Conservation (phyloP, 352 stramenopile species). For the Pelagophyceae sp. region DNA sequence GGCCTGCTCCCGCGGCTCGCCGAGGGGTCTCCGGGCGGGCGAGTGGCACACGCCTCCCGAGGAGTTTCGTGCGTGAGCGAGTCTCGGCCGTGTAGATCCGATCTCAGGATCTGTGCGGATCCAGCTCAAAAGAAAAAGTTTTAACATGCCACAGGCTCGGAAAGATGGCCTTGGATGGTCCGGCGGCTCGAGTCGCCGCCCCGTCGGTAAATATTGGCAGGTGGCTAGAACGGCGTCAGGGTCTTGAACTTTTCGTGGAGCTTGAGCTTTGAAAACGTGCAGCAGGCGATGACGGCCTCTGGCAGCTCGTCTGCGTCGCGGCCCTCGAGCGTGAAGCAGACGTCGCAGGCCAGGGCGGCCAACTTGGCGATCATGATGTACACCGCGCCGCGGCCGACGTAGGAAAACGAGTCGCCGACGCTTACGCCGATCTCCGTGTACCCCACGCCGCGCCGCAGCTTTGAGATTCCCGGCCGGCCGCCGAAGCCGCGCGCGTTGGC, state of each 20-base stretch:
- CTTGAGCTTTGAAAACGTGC: neutral
- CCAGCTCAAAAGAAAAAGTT: too few species aligned
- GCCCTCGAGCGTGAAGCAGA: constrained; percentile 17
- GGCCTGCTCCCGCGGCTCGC: too few species aligned
- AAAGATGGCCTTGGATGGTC: too few species aligned
- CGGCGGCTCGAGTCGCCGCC: too few species aligned
- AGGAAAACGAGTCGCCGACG: constrained; percentile 19
- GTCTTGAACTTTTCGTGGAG: neutral
- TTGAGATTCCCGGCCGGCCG: neutral
- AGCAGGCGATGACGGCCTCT: neutral
- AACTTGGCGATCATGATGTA: constrained; percentile 20
- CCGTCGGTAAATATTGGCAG: too few species aligned
- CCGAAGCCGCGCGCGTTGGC: neutral
- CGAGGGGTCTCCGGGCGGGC: too few species aligned
- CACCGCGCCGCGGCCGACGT: constrained; percentile 14
- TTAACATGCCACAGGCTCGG: too few species aligned
- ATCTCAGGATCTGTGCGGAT: too few species aligned
- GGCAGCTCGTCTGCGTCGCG: constrained; percentile 4
- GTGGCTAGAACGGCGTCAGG: too few species aligned
- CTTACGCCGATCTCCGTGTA: neutral
- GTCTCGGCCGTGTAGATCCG: too few species aligned
- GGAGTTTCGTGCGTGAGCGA: too few species aligned
- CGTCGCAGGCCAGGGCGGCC: neutral
- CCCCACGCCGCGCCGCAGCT: neutral
- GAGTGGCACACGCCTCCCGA: too few species aligned